Evolutionary conservation across 495 filamentous ascomycete species (phyloP).

Genomic region (Penicillium roqueforti): DNA sequence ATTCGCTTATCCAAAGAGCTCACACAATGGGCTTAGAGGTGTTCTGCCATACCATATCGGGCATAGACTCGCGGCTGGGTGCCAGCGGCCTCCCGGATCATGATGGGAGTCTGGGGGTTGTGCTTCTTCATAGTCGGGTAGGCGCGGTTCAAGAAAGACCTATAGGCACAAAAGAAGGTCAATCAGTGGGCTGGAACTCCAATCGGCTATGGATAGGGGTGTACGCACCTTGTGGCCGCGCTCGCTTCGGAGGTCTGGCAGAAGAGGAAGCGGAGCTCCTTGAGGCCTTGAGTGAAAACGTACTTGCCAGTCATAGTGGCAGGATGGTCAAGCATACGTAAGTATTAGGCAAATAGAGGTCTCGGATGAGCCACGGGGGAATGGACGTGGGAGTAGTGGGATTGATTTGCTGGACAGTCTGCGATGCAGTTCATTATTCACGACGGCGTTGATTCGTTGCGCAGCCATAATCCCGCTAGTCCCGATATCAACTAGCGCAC

Average conservation of each 20-base stretch:
- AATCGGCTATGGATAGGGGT: neutral
- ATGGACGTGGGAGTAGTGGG: constrained; percentile 5
- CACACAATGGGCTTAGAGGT: neutral
- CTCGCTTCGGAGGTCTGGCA: constrained; percentile 91
- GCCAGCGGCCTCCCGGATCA: constrained; percentile 85
- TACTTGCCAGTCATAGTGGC: constrained; percentile 84
- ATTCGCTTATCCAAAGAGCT: neutral
- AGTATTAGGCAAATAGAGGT: neutral
- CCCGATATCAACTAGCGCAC: constrained; percentile 11
- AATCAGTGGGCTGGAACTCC: constrained; percentile 7
- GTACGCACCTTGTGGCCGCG: constrained; percentile 69
- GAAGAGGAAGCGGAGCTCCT: constrained; percentile 95
- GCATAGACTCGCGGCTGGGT: constrained; percentile 83
- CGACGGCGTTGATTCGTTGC: constrained; percentile 25
- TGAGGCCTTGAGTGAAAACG: constrained; percentile 78
- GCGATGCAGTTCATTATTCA: constrained; percentile 25
- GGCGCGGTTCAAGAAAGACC: constrained; percentile 82
- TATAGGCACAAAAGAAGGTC: constrained; percentile 31
- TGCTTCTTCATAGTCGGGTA: constrained; percentile 99
- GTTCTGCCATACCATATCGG: constrained; percentile 69
- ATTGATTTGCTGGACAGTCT: constrained; percentile 12
- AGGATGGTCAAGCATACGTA: constrained; percentile 4
- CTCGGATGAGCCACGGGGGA: constrained; percentile 2
- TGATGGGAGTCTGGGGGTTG: constrained; percentile 90
- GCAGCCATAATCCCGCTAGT: constrained; percentile 19